Percentiles rank a stretch among this genome's conserved stretches.
Evolutionary conservation across 139 green algal genomes (phyloP).

Genomic region (Chlamydomonas sphaeroides): DNA sequence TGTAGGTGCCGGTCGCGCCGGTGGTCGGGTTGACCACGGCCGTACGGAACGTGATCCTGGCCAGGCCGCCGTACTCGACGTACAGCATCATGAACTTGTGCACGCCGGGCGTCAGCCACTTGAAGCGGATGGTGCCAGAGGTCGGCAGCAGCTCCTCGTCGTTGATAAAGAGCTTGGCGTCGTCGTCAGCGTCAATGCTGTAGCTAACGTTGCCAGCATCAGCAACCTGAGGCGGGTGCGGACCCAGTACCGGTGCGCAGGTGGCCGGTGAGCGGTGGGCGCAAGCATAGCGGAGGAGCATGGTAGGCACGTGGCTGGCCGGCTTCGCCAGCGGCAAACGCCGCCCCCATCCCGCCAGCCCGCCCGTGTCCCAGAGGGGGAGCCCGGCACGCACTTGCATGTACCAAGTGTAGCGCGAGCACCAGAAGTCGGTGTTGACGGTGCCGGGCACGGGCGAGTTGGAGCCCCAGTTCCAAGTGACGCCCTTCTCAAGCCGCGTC

Average conservation of each 20-base stretch:
- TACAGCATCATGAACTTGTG: conserved; percentile 33
- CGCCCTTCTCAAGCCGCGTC: conserved; percentile 4
- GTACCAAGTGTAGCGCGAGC: conserved; percentile 50
- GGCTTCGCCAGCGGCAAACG: too few relatives aligned
- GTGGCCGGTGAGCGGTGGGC: too few relatives aligned
- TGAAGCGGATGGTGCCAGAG: too few relatives aligned
- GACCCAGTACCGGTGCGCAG: too few relatives aligned
- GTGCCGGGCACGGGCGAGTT: background rate
- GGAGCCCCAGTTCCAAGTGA: conserved; percentile 3
- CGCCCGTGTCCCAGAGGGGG: too few relatives aligned
- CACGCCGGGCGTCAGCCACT: conserved; percentile 12
- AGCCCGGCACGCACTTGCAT: conserved; percentile 40
- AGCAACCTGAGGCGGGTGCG: too few relatives aligned
- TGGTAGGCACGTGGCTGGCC: too few relatives aligned
- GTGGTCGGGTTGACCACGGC: background rate
- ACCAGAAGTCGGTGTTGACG: conserved; percentile 36
- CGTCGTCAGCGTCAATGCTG: conserved; percentile 4
- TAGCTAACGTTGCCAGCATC: conserved; percentile 12
- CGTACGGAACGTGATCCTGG: background rate
- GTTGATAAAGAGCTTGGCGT: conserved; percentile 19
- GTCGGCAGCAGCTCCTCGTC: background rate
- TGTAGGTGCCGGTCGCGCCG: too few relatives aligned
- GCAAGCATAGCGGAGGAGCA: too few relatives aligned
- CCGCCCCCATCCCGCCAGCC: too few relatives aligned
- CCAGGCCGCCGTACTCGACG: background rate